Percentiles rank a stretch among this genome's conserved stretches.
Evolutionary conservation across 805 yeast genomes (phyloP).

Genomic region (Ogataea nonfermentans): DNA sequence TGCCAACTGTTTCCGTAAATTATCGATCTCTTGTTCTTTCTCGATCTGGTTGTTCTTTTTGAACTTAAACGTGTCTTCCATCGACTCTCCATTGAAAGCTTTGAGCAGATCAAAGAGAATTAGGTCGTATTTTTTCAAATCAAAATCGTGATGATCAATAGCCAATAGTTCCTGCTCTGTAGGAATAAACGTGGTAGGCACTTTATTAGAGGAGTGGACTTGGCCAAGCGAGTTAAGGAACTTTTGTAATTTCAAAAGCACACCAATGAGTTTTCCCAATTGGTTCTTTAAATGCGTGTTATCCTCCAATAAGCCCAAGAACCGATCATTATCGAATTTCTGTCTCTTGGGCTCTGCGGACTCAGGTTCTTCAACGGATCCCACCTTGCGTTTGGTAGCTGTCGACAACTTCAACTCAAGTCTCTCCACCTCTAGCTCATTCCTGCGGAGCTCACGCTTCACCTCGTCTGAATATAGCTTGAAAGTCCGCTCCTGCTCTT

Average conservation of each 20-base stretch:
- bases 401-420: constrained; percentile 14
- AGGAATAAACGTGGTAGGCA: constrained; percentile 20
- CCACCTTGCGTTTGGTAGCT: constrained; percentile 8
- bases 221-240: constrained; percentile 16
- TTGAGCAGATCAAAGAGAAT: constrained; percentile 20
- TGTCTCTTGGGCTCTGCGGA: constrained; percentile 5
- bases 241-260: constrained; percentile 11
- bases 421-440: constrained; percentile 18
- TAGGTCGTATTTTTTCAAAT: constrained; percentile 18
- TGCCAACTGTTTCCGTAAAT: constrained; percentile 19
- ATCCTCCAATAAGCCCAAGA: constrained; percentile 16
- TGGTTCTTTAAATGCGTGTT: constrained; percentile 16
- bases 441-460: constrained; percentile 22
- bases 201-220: constrained; percentile 3
- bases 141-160: constrained; percentile 12
- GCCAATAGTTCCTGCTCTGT: constrained; percentile 19
- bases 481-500: constrained; percentile 21
- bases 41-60: constrained; percentile 14
- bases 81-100: constrained; percentile 17
- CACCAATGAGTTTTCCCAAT: constrained; percentile 12
- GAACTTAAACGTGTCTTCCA: constrained; percentile 30
- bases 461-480: constrained; percentile 20
- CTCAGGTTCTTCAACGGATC: neutral
- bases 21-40: constrained; percentile 22
- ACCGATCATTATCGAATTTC: constrained; percentile 12